Evolutionary conservation across 306 rosid species (phyloP).

Genomic region (Mimosa bimucronata): DNA sequence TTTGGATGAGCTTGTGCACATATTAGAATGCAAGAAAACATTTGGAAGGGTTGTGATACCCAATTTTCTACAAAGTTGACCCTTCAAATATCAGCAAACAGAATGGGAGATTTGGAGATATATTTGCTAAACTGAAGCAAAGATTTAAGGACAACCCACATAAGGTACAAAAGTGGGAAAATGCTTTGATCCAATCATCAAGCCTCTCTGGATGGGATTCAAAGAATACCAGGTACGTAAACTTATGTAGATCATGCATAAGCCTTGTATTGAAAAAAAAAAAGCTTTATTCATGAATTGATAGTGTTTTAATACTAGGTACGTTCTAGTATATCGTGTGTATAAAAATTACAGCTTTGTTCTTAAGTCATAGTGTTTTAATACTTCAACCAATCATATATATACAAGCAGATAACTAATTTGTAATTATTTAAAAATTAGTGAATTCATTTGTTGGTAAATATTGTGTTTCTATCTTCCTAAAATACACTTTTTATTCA

Average conservation of each 20-base stretch:
- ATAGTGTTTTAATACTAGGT: not conserved
- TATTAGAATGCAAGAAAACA: not conserved
- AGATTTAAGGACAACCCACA: not conserved
- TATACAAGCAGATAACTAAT: too few relatives aligned
- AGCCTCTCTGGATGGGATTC: not conserved
- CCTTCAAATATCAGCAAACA: not conserved
- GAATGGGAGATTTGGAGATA: not conserved
- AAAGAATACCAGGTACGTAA: not conserved
- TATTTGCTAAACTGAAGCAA: not conserved
- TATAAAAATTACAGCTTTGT: too few relatives aligned
- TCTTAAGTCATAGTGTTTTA: too few relatives aligned
- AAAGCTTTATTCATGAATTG: not conserved
- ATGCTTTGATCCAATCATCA: not conserved
- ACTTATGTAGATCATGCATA: not conserved
- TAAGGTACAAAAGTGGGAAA: not conserved
- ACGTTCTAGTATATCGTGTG: too few relatives aligned
- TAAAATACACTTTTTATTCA: too few relatives aligned
- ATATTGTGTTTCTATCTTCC: too few relatives aligned
- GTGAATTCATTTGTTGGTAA: too few relatives aligned
- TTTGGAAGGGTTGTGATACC: not conserved
- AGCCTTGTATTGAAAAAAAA: not conserved
- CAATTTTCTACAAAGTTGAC: conserved; percentile 3
- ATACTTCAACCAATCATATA: too few relatives aligned
- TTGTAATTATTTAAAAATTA: too few relatives aligned
- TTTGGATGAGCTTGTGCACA: not conserved